Conservation (phyloP, 192 early-diverging fungal genomes). For the Backusella circina region DNA sequence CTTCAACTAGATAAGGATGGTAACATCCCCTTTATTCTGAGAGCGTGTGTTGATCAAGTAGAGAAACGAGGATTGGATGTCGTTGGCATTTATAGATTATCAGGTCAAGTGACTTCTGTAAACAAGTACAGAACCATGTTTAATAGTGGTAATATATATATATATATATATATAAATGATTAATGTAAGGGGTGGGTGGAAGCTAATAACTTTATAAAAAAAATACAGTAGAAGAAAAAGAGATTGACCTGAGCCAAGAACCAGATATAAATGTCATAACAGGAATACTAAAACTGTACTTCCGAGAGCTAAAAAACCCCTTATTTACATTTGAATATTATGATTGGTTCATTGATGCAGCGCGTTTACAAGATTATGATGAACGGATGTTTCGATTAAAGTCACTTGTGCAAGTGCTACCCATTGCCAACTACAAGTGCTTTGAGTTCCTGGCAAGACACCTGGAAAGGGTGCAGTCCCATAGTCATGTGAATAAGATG, state of each 20-base stretch:
- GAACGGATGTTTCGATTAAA: slow-evolving; percentile 66
- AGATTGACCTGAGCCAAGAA: slow-evolving; percentile 47
- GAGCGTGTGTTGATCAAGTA: slow-evolving; percentile 66
- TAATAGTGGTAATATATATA: slow-evolving; percentile 48
- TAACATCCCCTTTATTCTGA: slow-evolving; percentile 55
- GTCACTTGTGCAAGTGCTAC: slow-evolving; percentile 62
- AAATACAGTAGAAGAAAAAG: slow-evolving; percentile 1
- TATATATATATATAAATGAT: no score
- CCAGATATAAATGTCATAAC: slow-evolving; percentile 70
- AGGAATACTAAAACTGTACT: slow-evolving; percentile 70
- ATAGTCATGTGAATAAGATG: slow-evolving; percentile 86
- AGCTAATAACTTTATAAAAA: not conserved
- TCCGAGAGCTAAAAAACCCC: slow-evolving; percentile 67
- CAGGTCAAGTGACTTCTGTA: slow-evolving; percentile 62
- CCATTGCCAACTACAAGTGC: slow-evolving; percentile 52
- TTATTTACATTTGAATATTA: slow-evolving; percentile 69
- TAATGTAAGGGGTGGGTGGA: not conserved
- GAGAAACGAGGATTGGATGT: slow-evolving; percentile 65
- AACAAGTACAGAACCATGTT: slow-evolving; percentile 58
- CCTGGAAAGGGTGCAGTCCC: slow-evolving; percentile 55
- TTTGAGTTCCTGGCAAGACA: slow-evolving; percentile 63
- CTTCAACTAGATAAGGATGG: slow-evolving; percentile 33
- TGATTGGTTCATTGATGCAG: slow-evolving; percentile 62
- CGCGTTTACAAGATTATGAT: slow-evolving; percentile 61
- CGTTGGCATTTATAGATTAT: slow-evolving; percentile 74